Base-by-base conservation (phyloP, 805 yeast genomes). In the Starmerella stigmatis region DNA sequence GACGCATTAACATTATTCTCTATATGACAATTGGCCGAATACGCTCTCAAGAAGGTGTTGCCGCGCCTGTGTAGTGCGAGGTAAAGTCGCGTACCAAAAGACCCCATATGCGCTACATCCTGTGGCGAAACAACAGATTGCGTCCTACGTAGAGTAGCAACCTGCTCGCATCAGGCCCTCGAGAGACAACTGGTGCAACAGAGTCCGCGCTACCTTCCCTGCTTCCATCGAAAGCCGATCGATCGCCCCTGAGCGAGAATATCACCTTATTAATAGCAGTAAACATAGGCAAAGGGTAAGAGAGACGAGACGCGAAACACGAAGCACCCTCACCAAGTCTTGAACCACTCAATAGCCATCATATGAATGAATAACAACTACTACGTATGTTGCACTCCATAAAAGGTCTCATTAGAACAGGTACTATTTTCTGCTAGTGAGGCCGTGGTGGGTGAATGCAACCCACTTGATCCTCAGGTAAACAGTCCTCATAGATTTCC, bases 31-130 rank as follows among this genome's bases (percentile, higher is more conserved):
- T 9, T 10, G 15, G 5, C 40, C 30, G 15, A 25, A 36, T 5
- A 13, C 5, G 22, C 15, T 21, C 22, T 17, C 22, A 3, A 36
- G 21, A 20, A 12, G 28, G 30, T 23, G 40, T n/a, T 23, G 21
- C 7, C 30, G 40, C 13, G 40, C 40, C 15, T 23, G 12, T 5
- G 40, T 30, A 3, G n/a, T 36, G 16, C 25, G 40, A 6, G 40
- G 40, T 11, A 21, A 36, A 16, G 22, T 36, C 31, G 21, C 21
- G 40, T 8, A 36, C 26, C 8, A 36, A 21, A 12, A 36, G 40
- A 15, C 30, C 22, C 40, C 40, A 36, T 5, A 36, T 25, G 21
- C 40, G 40, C 31, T 36, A 36, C 40, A 15, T 36, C 30, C 7
- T 25, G 28, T 4, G 40, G 40, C 7, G 40, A 30, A 36, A 22